Evolutionary conservation across 2,329 filamentous ascomycete species (phyloP), one percentile per base, ranked within the genome.

Genomic region (Cercospora janseana): DNA sequence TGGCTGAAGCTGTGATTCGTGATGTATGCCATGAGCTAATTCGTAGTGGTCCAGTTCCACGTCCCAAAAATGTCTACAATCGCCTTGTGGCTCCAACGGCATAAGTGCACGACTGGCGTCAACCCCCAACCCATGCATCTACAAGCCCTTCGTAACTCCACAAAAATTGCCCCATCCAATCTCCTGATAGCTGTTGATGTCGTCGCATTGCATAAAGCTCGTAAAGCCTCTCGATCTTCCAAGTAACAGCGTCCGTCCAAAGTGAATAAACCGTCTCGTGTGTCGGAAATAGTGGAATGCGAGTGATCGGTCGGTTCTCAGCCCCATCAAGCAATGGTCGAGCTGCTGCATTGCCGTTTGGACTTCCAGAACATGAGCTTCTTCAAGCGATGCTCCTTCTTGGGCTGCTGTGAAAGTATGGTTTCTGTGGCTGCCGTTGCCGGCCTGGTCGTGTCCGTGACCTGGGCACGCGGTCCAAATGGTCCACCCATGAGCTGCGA

Each of bases 281-380:
- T n/a, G n/a, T n/a, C n/a, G n/a, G n/a, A n/a, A n/a, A n/a, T n/a
- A n/a, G n/a, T n/a, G n/a, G n/a, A n/a, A n/a, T n/a, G n/a, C n/a
- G n/a, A n/a, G n/a, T n/a, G n/a, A n/a, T n/a, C n/a, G n/a, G n/a
- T n/a, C n/a, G n/a, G n/a, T n/a, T n/a, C n/a, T n/a, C n/a, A n/a
- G n/a, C n/a, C n/a, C n/a, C n/a, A 37, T 46, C 44, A 57, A 18
- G 44, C 45, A 29, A 54, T 47, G 10, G 55, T 57, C 26, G 57
- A 57, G 16, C 52, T 56, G 58, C 57, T 60, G 54, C 51, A 54
- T 40, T 59, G 53, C 31, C 57, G 58, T 62, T 78, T 82, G 7
- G 76, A 74, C 69, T 86, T 88, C 86, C 86, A 91, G 67, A 91
- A 91, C 77, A 89, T 82, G 72, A 90, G 77, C 44, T 85, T 84